These are phyloP conservation scores for Dispira simplex DNA, from an alignment of 192 early-diverging fungal species.

Conservation along the genomic window DNA sequence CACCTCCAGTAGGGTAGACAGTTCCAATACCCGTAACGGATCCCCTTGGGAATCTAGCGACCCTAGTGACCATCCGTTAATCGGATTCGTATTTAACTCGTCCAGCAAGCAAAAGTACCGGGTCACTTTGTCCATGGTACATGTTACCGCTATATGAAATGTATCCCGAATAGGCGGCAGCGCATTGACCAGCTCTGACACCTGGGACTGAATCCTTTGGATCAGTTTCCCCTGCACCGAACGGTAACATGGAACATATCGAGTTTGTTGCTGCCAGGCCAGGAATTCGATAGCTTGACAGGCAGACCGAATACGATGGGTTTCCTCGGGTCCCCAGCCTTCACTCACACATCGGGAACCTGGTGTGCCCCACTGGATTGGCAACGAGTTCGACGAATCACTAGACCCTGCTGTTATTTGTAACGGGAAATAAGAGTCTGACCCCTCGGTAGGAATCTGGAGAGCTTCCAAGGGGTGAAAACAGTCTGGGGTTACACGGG, in stretches of 20 bases:
- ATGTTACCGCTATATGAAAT: not conserved
- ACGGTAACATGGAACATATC: not conserved
- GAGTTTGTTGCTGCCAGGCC: not conserved
- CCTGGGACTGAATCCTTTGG: not conserved
- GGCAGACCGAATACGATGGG: not conserved
- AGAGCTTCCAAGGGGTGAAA: not conserved
- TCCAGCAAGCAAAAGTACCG: not conserved
- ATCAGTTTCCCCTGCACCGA: not conserved
- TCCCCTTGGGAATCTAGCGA: too few relatives aligned
- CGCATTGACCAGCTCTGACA: not conserved
- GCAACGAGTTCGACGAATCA: not conserved
- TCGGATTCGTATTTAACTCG: not conserved
- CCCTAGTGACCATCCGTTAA: too few relatives aligned
- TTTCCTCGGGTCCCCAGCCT: not conserved
- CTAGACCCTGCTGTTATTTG: not conserved
- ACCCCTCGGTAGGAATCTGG: not conserved
- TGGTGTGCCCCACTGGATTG: not conserved
- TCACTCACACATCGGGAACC: not conserved
- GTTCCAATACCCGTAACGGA: not conserved
- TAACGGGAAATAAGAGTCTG: not conserved
- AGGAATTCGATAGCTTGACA: conserved; percentile 1
- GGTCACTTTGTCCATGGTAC: not conserved
- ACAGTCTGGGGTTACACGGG: not conserved
- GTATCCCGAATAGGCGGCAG: not conserved
- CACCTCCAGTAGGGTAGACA: not conserved